Conservation (phyloP, 2,329 filamentous ascomycete genomes). For the Ophiocordyceps camponoti-leonardi region DNA sequence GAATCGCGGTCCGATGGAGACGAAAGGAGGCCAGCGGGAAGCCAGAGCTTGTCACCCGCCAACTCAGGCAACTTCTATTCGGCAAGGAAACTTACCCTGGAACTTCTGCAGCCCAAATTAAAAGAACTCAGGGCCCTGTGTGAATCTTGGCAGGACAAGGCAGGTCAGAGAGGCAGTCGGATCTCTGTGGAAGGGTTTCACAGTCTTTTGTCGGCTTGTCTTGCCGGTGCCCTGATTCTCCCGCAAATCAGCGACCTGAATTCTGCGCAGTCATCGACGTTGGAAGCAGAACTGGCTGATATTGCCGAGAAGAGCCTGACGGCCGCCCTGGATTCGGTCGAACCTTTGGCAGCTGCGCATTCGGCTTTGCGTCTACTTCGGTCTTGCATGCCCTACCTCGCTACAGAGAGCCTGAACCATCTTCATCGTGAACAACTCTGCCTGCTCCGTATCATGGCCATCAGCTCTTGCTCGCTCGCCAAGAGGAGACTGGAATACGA, state of each 20-base stretch:
- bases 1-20: background rate
- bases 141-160: conserved; percentile 26
- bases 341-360: conserved; percentile 28
- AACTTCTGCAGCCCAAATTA: conserved; percentile 35
- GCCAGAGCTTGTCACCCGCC: conserved; percentile 6
- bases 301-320: conserved; percentile 23
- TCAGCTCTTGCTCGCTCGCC: conserved; percentile 15
- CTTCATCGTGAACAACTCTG: conserved; percentile 20
- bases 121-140: conserved; percentile 29
- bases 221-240: conserved; percentile 26
- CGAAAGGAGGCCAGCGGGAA: conserved; percentile 2
- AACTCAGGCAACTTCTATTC: conserved; percentile 19
- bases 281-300: conserved; percentile 24
- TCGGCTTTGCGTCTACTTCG: conserved; percentile 26
- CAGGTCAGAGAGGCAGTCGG: conserved; percentile 27
- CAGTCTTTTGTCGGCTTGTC: conserved; percentile 30
- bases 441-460: conserved; percentile 25
- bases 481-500: conserved; percentile 6
- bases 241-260: conserved; percentile 29
- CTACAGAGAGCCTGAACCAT: conserved; percentile 16
- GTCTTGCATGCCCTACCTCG: conserved; percentile 27
- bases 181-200: conserved; percentile 35
- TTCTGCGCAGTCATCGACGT: conserved; percentile 27
- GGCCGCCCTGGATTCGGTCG: conserved; percentile 23
- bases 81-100: conserved; percentile 32